Percentiles rank a stretch among this genome's conserved stretches.
Evolutionary conservation across 1,284 basidiomycete species (phyloP).

Genomic region (Ganoderma sinense): DNA sequence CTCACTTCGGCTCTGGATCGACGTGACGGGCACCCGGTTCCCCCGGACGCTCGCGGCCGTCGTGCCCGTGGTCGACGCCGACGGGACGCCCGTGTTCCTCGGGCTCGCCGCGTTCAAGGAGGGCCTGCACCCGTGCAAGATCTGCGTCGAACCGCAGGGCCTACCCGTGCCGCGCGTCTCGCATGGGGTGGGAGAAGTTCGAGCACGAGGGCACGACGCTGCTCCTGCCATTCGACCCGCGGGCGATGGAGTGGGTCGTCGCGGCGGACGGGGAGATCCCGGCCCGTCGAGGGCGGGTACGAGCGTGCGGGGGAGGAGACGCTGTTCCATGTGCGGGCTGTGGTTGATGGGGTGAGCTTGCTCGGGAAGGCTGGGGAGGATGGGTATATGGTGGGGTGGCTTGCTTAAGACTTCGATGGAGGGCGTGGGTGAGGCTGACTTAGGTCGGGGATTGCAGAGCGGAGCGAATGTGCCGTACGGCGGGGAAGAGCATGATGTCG

Average conservation of each 20-base stretch:
- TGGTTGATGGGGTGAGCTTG: not conserved
- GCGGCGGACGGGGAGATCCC: not conserved
- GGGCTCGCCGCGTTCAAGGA: not conserved
- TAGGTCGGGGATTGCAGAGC: too few species aligned
- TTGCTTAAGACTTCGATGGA: too few species aligned
- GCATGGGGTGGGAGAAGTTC: not conserved
- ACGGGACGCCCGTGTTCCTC: not conserved
- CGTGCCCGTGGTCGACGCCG: not conserved
- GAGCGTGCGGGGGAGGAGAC: not conserved
- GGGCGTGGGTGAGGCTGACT: too few species aligned
- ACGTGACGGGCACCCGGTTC: not conserved
- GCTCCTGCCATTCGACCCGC: not conserved
- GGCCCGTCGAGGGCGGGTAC: not conserved
- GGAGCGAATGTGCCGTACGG: too few species aligned
- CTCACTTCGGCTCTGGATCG: not conserved
- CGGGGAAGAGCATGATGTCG: too few species aligned
- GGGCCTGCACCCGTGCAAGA: not conserved
- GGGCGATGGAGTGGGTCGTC: not conserved
- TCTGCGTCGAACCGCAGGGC: not conserved
- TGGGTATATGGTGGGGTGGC: not conserved
- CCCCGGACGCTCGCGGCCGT: not conserved
- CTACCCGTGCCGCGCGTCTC: not conserved
- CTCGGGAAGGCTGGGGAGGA: not conserved
- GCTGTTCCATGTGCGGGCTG: not conserved
- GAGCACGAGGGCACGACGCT: not conserved